These are phyloP conservation scores for Ogataea sp. DNA, from an alignment of 805 yeast species.

Conservation along the genomic window DNA sequence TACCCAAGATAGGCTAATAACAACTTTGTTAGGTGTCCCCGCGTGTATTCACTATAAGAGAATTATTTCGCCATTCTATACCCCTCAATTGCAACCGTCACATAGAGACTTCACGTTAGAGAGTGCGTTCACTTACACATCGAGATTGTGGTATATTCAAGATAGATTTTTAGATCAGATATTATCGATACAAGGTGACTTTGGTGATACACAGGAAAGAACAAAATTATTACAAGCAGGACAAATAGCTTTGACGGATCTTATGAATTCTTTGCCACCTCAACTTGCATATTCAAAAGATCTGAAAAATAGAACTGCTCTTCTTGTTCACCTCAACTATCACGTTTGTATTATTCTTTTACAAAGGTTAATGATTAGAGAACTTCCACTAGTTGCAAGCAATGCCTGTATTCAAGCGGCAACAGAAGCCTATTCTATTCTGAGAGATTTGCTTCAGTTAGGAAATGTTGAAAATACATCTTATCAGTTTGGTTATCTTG, in stretches of 20 bases:
- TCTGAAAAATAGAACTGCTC: constrained; percentile 5
- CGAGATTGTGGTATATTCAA: constrained; percentile 22
- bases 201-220: constrained; percentile 24
- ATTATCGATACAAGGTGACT: constrained; percentile 21
- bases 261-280: constrained; percentile 15
- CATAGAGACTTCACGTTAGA: constrained; percentile 13
- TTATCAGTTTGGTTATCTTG: constrained; percentile 7
- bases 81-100: constrained; percentile 7
- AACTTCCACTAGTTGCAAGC: constrained; percentile 6
- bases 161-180: constrained; percentile 28
- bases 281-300: constrained; percentile 3
- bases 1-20: constrained; percentile 22
- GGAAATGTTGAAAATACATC: constrained; percentile 4
- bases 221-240: constrained; percentile 17
- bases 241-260: constrained; percentile 14
- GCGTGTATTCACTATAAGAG: constrained; percentile 26
- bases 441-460: neutral
- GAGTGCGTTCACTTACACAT: constrained; percentile 16
- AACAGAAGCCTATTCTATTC: constrained; percentile 7
- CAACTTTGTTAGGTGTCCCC: constrained; percentile 20
- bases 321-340: constrained; percentile 19
- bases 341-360: constrained; percentile 13
- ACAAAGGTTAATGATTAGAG: constrained; percentile 14
- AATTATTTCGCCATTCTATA: constrained; percentile 24
- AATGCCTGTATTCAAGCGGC: constrained; percentile 13